Conservation (phyloP, 441 rosid genomes). For the Pelargonium citronellum region DNA sequence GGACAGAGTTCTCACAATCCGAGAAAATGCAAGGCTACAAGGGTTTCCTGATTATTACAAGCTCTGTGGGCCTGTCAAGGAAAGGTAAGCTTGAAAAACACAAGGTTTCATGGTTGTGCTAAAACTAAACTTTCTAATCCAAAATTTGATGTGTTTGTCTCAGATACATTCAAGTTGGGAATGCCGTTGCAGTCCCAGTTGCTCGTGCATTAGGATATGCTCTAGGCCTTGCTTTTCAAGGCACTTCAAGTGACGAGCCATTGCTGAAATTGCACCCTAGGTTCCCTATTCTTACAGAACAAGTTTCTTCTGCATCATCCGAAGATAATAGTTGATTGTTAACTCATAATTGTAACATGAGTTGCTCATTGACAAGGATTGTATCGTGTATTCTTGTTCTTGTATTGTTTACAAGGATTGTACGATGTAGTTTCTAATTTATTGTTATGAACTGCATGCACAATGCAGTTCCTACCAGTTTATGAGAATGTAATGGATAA, state of each 20-base stretch:
- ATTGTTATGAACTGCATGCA: too few relatives aligned
- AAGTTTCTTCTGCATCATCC: constrained; percentile 27
- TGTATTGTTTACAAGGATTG: too few relatives aligned
- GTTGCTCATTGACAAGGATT: too few relatives aligned
- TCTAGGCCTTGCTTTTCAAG: constrained; percentile 42
- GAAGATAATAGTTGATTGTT: constrained; percentile 23
- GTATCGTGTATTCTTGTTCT: too few relatives aligned
- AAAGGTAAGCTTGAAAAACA: constrained; percentile 37
- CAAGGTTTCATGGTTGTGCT: too few relatives aligned
- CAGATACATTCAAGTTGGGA: constrained; percentile 69
- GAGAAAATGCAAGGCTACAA: constrained; percentile 64
- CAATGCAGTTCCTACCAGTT: too few relatives aligned
- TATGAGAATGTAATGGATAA: too few relatives aligned
- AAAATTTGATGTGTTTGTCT: background rate
- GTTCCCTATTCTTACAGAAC: constrained; percentile 25
- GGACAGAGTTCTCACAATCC: constrained; percentile 55
- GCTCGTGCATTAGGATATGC: constrained; percentile 59
- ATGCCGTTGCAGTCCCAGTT: constrained; percentile 70
- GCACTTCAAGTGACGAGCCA: constrained; percentile 24
- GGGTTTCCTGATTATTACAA: constrained; percentile 65
- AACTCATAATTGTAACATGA: too few relatives aligned
- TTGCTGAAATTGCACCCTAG: constrained; percentile 31
- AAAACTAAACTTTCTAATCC: too few relatives aligned
- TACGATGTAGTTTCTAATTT: too few relatives aligned
- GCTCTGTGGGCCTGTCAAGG: constrained; percentile 54